phyloP scores from a whole-genome alignment of 108 stramenopile species.

The Bacterosira constricta region DNA sequence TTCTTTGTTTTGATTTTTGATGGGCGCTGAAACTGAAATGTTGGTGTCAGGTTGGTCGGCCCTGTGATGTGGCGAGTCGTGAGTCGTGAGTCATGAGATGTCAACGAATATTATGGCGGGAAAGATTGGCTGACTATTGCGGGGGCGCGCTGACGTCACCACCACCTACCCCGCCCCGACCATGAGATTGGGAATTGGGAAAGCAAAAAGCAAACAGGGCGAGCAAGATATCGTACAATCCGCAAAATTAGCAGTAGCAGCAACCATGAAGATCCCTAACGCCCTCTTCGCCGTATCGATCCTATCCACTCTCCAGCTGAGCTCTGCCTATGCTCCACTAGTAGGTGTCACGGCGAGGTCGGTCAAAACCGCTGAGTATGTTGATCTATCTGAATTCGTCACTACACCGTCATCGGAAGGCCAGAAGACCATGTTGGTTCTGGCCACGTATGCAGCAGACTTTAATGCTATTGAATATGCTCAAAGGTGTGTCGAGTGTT shows the following conservation, averaged over 20 bases:
- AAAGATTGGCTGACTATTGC: too few species aligned
- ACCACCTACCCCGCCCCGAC: too few species aligned
- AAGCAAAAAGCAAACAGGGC: not conserved
- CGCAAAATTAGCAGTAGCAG: not conserved
- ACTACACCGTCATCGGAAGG: not conserved
- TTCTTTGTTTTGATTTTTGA: too few species aligned
- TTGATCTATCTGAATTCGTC: constrained; percentile 41
- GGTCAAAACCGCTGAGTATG: constrained; percentile 25
- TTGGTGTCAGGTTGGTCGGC: too few species aligned
- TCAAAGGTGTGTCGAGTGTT: constrained; percentile 35
- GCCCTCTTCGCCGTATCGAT: not conserved
- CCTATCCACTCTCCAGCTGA: not conserved
- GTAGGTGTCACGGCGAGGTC: constrained; percentile 40
- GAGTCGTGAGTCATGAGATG: too few species aligned
- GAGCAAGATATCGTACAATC: not conserved
- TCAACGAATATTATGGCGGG: too few species aligned
- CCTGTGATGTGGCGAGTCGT: too few species aligned
- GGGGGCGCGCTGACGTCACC: too few species aligned
- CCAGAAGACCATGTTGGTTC: constrained; percentile 51
- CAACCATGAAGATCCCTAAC: not conserved
- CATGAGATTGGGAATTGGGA: too few species aligned
- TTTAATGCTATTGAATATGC: constrained; percentile 93
- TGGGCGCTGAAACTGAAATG: too few species aligned
- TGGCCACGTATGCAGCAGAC: constrained; percentile 86
- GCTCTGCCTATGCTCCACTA: constrained; percentile 25